Conservation (phyloP, 805 yeast genomes). For the Saccharomyces paradoxus region DNA sequence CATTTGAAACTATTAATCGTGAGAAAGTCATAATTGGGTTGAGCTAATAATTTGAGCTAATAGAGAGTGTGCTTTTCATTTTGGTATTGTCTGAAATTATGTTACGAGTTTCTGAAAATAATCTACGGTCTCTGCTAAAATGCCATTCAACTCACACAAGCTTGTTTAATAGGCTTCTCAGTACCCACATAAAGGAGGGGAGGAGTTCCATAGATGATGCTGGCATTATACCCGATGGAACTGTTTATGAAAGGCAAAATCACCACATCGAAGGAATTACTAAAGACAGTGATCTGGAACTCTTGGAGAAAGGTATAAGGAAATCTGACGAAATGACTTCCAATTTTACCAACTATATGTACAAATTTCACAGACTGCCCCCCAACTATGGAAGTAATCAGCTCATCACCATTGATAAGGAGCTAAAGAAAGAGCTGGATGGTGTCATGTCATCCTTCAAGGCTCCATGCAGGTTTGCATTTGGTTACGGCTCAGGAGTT, state of each 20-base stretch:
- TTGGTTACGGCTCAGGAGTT: constrained; percentile 95
- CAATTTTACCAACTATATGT: constrained; percentile 21
- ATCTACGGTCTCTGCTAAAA: not conserved
- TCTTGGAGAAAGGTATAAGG: constrained; percentile 23
- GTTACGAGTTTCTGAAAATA: not conserved
- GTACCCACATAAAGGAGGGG: not conserved
- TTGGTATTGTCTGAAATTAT: not conserved
- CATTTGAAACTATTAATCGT: not conserved
- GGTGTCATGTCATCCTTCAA: constrained; percentile 48
- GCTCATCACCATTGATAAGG: constrained; percentile 38
- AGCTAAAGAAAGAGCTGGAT: constrained; percentile 38
- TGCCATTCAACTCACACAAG: not conserved
- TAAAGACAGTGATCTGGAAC: constrained; percentile 10
- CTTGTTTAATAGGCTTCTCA: not conserved
- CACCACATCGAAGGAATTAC: not conserved
- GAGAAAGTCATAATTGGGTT: not conserved
- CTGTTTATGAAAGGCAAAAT: not conserved
- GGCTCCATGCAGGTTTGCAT: constrained; percentile 69
- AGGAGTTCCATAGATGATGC: not conserved
- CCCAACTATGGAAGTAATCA: constrained; percentile 55
- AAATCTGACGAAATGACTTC: constrained; percentile 20
- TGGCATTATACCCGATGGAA: not conserved
- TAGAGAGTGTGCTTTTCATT: not conserved
- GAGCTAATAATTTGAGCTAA: not conserved
- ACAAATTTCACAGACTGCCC: constrained; percentile 40